A percentile compares a stretch with the other conserved stretches of the same genome.
Evolutionary conservation across 192 early-diverging fungal species (phyloP).

Genomic region (Cladochytrium replicatum): DNA sequence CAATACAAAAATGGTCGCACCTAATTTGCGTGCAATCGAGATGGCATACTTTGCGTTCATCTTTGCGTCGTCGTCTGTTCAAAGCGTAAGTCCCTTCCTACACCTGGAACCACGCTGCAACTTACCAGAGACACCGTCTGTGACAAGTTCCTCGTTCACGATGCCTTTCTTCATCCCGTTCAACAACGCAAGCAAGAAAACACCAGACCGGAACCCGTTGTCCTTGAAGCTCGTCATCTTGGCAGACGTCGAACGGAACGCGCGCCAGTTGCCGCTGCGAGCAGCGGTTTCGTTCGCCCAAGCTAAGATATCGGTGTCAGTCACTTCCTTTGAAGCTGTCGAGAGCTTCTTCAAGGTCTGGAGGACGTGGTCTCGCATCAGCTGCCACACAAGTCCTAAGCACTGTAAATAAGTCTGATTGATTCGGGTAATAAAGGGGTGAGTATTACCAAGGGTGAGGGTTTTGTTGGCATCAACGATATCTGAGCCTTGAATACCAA

Average conservation of each 20-base stretch:
- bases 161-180: constrained; percentile 87
- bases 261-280: constrained; percentile 51
- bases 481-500: constrained; percentile 92
- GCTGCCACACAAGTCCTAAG: constrained; percentile 80
- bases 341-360: constrained; percentile 84
- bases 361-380: constrained; percentile 96
- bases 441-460: constrained; percentile 62
- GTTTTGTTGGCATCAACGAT: constrained; percentile 85
- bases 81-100: constrained; percentile 1
- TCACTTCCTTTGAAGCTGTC: constrained; percentile 70
- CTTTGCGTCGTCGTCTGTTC: constrained; percentile 71
- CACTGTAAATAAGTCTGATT: background rate
- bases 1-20: constrained; percentile 95
- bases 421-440: background rate
- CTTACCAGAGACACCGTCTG: constrained; percentile 48
- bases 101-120: constrained; percentile 3
- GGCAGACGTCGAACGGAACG: too few species aligned
- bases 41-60: constrained; percentile 95
- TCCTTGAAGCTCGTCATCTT: constrained; percentile 83
- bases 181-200: constrained; percentile 85
- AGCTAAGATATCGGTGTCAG: constrained; percentile 83
- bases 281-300: constrained; percentile 82
- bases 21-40: constrained; percentile 96
- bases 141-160: constrained; percentile 82
- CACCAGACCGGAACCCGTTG: constrained; percentile 57